Evolutionary conservation across 495 filamentous ascomycete genomes (phyloP).

Genomic region (Podospora comata): DNA sequence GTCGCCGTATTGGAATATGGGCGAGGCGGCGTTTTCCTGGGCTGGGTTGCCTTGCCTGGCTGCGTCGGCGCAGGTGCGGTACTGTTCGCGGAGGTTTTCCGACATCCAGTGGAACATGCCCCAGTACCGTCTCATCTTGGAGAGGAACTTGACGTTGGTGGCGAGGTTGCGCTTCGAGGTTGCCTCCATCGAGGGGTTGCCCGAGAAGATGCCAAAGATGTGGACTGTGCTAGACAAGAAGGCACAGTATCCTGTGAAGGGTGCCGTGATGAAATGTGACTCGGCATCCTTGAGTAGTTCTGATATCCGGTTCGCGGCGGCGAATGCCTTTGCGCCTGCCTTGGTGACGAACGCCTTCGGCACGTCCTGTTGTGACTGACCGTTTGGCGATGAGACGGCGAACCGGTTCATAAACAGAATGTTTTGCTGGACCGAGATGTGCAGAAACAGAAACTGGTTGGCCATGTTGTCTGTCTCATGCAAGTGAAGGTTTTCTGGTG

Average conservation of each 20-base stretch:
- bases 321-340: slow-evolving; percentile 70
- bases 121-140: slow-evolving; percentile 96
- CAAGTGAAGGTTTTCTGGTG: slow-evolving; percentile 74
- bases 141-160: slow-evolving; percentile 83
- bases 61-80: slow-evolving; percentile 79
- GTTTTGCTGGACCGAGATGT: slow-evolving; percentile 85
- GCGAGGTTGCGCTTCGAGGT: slow-evolving; percentile 82
- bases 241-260: slow-evolving; percentile 92
- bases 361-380: slow-evolving; percentile 66
- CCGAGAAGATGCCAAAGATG: slow-evolving; percentile 84
- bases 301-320: slow-evolving; percentile 88
- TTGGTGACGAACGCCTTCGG: slow-evolving; percentile 77
- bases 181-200: slow-evolving; percentile 66
- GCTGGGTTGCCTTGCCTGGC: slow-evolving; percentile 52
- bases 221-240: slow-evolving; percentile 91
- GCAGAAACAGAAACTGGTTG: slow-evolving; percentile 92
- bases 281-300: slow-evolving; percentile 75
- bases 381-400: slow-evolving; percentile 69
- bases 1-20: slow-evolving; percentile 94
- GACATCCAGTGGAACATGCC: slow-evolving; percentile 97
- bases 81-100: slow-evolving; percentile 88
- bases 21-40: slow-evolving; percentile 51
- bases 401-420: slow-evolving; percentile 88
- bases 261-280: slow-evolving; percentile 76
- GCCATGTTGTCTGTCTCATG: slow-evolving; percentile 81